phyloP scores from a whole-genome alignment of 306 rosid species.

The Castanea mollissima region DNA sequence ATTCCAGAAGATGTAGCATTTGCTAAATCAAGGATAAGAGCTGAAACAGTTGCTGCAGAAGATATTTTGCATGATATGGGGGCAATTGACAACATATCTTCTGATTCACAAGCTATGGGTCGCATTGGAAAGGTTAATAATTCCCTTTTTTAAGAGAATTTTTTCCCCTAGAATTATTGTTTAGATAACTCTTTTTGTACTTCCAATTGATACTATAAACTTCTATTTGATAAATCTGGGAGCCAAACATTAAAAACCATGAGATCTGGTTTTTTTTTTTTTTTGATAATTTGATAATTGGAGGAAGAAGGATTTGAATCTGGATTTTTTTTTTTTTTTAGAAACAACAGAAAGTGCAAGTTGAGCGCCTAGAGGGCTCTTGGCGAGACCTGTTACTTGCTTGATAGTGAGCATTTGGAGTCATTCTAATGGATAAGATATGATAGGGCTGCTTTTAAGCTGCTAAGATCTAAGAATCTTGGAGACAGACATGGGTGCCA shows the following conservation, averaged over 20 bases:
- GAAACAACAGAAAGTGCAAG: too few relatives aligned
- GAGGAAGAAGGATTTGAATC: too few relatives aligned
- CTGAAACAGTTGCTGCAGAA: slow-evolving; percentile 93
- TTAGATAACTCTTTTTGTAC: not conserved
- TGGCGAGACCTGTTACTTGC: not conserved
- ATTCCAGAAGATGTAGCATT: slow-evolving; percentile 78
- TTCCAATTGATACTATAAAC: not conserved
- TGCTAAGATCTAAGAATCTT: not conserved
- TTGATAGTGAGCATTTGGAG: not conserved
- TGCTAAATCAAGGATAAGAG: slow-evolving; percentile 91
- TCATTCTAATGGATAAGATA: not conserved
- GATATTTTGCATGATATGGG: slow-evolving; percentile 98
- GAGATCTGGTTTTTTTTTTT: not conserved
- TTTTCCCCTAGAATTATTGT: not conserved
- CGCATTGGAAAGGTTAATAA: slow-evolving; percentile 89
- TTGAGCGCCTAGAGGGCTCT: too few relatives aligned
- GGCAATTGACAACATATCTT: slow-evolving; percentile 85
- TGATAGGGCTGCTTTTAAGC: not conserved
- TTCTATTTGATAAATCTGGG: not conserved
- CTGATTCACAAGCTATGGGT: slow-evolving; percentile 98
- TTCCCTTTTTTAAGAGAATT: slow-evolving; percentile 1
- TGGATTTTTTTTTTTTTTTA: too few relatives aligned
- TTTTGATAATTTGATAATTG: too few relatives aligned
- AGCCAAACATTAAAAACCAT: not conserved
- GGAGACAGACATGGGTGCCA: not conserved